Evolutionary conservation across 352 stramenopile genomes (phyloP), one percentile per base, ranked within the genome.

Genomic region (Phytophthora sansomeana): DNA sequence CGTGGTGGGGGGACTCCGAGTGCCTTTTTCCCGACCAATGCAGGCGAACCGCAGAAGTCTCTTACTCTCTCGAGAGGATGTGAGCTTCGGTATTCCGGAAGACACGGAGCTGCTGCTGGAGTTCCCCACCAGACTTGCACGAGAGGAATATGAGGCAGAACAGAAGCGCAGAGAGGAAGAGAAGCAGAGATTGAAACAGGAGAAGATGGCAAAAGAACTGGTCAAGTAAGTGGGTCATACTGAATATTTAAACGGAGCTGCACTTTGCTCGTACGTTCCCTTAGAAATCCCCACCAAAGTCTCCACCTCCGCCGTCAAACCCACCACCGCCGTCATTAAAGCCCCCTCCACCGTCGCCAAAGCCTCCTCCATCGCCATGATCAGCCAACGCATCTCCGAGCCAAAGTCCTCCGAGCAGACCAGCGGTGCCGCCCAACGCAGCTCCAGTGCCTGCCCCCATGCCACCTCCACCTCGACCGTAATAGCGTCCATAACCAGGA

Each of bases 271-370:
- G 17, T 49, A 21, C 51, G 33, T 9, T 78, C 35, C 21, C 21
- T 24, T 24, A 89, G 33, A 89, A 87, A 43, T 89, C 80, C 35
- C 80, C 80, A 2, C 32, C 70, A 61, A 89, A 86, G 36, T 72
- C 69, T 30, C 72, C 64, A 26, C 76, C 72, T 14, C 65, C 64
- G 0, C 67, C 72, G 6, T 38, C 69, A 58, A 80, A 82, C 16
- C 53, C 67, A 6, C 60, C 66, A 13, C 67, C 68, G 16, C 56
- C 64, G 7, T 48, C 58, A 11, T 36, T 59, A 69, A 80, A 80
- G 43, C 58, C 69, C n/a, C 58, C 55, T 32, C 33, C 69, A 30
- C 35, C 42, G 19, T 42, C 56, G 50, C 53, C 64, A 29, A 38
- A 52, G 36, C 54, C 42, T 6, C 55, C 44, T 38, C 58, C 19